A percentile compares a stretch with the other conserved stretches of the same genome.
Evolutionary conservation across 1,284 basidiomycete species (phyloP).

Genomic region (Anthracocystis walkeri): DNA sequence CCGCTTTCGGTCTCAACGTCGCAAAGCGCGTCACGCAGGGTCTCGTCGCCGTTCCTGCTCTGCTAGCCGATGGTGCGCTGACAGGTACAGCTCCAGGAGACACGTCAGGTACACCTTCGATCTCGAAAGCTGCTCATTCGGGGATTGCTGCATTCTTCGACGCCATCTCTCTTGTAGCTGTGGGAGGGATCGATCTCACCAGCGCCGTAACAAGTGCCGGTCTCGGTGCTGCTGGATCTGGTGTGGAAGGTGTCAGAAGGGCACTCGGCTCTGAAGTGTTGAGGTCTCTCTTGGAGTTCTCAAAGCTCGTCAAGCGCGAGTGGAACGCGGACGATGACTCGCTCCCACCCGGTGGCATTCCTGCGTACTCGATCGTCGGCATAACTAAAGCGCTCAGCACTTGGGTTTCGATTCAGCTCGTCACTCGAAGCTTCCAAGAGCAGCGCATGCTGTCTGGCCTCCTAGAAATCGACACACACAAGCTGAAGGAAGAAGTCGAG

Average conservation of each 20-base stretch:
- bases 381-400: constrained; percentile 59
- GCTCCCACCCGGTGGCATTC: constrained; percentile 63
- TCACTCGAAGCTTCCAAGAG: constrained; percentile 56
- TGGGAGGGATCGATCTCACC: constrained; percentile 61
- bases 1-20: constrained; percentile 53
- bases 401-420: constrained; percentile 63
- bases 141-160: constrained; percentile 62
- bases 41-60: constrained; percentile 53
- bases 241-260: constrained; percentile 54
- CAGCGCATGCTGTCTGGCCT: constrained; percentile 48
- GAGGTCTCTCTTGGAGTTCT: constrained; percentile 51
- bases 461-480: constrained; percentile 39
- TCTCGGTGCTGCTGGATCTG: constrained; percentile 55
- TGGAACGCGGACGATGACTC: constrained; percentile 56
- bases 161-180: constrained; percentile 53
- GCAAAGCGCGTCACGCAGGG: constrained; percentile 62
- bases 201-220: constrained; percentile 57
- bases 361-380: constrained; percentile 53
- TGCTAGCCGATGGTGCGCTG: constrained; percentile 54
- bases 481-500: constrained; percentile 41
- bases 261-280: constrained; percentile 59
- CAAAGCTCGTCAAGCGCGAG: constrained; percentile 58
- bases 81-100: constrained; percentile 46
- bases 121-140: constrained; percentile 44
- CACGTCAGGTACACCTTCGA: constrained; percentile 25